Base-by-base conservation (phyloP, 1,284 basidiomycete genomes). In the Sphagnurus paluster region DNA sequence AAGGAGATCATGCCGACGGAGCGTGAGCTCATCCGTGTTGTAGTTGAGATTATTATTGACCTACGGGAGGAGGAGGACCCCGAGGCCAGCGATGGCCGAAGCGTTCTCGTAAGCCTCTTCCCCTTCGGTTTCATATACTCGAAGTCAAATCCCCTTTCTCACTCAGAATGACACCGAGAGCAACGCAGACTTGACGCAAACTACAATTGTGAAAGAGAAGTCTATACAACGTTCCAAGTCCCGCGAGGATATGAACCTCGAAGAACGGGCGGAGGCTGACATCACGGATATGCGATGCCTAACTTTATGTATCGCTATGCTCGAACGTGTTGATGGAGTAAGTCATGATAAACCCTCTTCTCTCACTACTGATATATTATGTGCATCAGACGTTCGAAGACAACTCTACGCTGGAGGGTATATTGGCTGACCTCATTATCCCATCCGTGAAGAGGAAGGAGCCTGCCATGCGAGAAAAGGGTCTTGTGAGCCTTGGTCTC, bases 31-130 rank as follows among this genome's bases (percentile, higher is more conserved):
- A 93, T 98, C 62, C 85, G 93, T 1, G 83, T 99, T 23, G 85
- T 98, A 2, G 95, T 98, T 17, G 96, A 99, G 59, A 85, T 97
- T 17, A 86, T 98, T 2, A 88, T 94, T 42, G 90, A 93, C 50
- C 74, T 96, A 11, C 77, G 93, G 13, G 88, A 91, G 57, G 69
- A 71, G 1, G 76, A 79, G 16, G 77, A 77, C 3, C 81, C 72
- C 17, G 71, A 75, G 4, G 76, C 80, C 16, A 60, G 57, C 2
- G 61, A 62, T 29, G 53, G 57, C 5, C 56, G 59, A 3, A 62
- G 62, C 39, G 55, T 44, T 48, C 46, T 42, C 52, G 62, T 59
- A 49, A 26, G 48, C 19, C 36, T 5, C 2, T 30, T n/a, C 17
- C 13, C 20, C 20, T 38, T 8, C 11, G 28, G 14, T 33, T 7